Conservation (phyloP, 257 asterid genomes). For the Nicotiana noctiflora region DNA sequence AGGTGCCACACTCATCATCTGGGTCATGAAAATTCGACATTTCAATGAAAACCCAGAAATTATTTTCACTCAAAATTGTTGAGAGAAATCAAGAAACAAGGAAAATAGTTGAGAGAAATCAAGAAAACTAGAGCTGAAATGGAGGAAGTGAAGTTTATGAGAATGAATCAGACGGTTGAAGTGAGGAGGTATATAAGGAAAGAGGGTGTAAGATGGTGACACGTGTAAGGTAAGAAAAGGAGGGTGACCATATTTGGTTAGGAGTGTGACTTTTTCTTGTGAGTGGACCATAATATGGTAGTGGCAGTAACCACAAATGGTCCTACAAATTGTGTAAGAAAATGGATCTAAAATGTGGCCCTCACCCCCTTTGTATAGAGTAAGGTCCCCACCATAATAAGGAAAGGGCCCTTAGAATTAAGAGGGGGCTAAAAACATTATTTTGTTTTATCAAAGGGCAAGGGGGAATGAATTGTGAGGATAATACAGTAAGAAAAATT, state of each 20-base stretch:
- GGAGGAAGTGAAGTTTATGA: not conserved
- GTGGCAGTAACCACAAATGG: not conserved
- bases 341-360: constrained; percentile 5
- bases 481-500: too few relatives aligned
- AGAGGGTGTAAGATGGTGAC: not conserved
- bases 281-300: not conserved
- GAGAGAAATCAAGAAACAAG: too few relatives aligned
- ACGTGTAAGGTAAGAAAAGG: constrained; percentile 1
- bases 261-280: not conserved
- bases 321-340: constrained; percentile 3
- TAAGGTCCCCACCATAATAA: constrained; percentile 1
- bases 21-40: constrained; percentile 6
- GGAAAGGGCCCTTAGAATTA: not conserved
- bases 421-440: not conserved
- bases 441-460: not conserved
- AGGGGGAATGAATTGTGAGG: too few relatives aligned
- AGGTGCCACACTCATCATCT: constrained; percentile 8
- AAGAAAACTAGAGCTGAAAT: too few relatives aligned
- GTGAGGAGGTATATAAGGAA: not conserved
- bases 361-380: not conserved
- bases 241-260: not conserved
- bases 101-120: not conserved
- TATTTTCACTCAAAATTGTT: not conserved
- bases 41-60: not conserved
- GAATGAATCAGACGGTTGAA: not conserved